Evolutionary conservation across 2,329 filamentous ascomycete genomes (phyloP), one percentile per base, ranked within the genome.

Genomic region (Sclerotinia spermophila): DNA sequence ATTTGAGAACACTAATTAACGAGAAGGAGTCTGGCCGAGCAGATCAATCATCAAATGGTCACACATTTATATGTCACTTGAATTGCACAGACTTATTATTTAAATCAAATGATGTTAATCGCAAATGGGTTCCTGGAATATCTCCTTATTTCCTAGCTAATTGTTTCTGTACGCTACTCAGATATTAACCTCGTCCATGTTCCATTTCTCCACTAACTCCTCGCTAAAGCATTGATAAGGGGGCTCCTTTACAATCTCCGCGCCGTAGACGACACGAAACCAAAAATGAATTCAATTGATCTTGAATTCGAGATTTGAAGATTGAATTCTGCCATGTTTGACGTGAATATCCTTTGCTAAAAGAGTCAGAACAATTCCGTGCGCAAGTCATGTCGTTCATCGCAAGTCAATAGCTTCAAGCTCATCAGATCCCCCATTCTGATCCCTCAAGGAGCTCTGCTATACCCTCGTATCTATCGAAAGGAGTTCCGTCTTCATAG

Each of bases 281-380:
- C 5, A 45, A 45, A 45, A 21, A 21, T 19, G 24, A 45, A 21
- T 45, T 24, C 19, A 45, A 45, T 45, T 21, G 6, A 24, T 7
- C 2, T 24, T 21, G 4, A 8, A 17, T 45, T 7, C 44, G n/a
- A n/a, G n/a, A n/a, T n/a, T n/a, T n/a, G 13, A 13, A 3, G 27
- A 53, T 27, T 3, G 15, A 17, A 11, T 53, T 30, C 13, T 53
- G 5, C 1, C 5, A 17, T 8, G 5, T 17, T 27, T 27, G 13
- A 17, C 27, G 5, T 27, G 8, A 2, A 1, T 0, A 2, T 17
- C 27, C 21, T 33, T n/a, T 11, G 11, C 11, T n/a, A 38, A 17
- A 17, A n/a, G 3, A 21, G 5, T 0, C 13, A 35, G 21, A 1
- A 21, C 38, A 3, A 15, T 38, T 58, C 8, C 33, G 5, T 38